Conservation (phyloP, 1,284 basidiomycete genomes). For the Ceratobasidium sp. region DNA sequence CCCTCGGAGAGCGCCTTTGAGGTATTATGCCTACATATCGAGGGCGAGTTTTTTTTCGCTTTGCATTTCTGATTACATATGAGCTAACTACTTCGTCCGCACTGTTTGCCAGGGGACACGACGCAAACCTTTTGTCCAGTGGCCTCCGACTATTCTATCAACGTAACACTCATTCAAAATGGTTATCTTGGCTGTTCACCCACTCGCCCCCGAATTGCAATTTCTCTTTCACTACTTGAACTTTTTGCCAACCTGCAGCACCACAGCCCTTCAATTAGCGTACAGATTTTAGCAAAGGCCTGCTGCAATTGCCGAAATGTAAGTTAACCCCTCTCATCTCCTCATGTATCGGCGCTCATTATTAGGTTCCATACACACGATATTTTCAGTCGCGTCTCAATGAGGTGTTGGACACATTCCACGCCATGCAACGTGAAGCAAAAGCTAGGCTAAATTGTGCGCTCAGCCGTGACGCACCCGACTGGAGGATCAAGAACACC, state of each 20-base stretch:
- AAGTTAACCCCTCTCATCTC: too few relatives aligned
- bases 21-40: too few relatives aligned
- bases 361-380: conserved; percentile 51
- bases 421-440: conserved; percentile 49
- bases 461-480: conserved; percentile 49
- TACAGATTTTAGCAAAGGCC: conserved; percentile 56
- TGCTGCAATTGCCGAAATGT: conserved; percentile 56
- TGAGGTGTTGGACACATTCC: conserved; percentile 53
- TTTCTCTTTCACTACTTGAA: conserved; percentile 57
- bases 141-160: not conserved
- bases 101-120: not conserved
- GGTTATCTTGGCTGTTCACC: not conserved
- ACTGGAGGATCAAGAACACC: conserved; percentile 52
- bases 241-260: conserved; percentile 52
- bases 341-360: not conserved
- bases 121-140: not conserved
- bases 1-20: too few relatives aligned
- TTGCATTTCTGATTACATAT: too few relatives aligned
- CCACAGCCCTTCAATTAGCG: conserved; percentile 54
- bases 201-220: conserved; percentile 51
- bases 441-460: conserved; percentile 46
- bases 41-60: too few relatives aligned
- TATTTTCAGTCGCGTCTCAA: conserved; percentile 50
- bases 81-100: too few relatives aligned
- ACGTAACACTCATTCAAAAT: not conserved